Conservation (phyloP, 805 yeast species). For the Yamadazyma kitorensis region DNA sequence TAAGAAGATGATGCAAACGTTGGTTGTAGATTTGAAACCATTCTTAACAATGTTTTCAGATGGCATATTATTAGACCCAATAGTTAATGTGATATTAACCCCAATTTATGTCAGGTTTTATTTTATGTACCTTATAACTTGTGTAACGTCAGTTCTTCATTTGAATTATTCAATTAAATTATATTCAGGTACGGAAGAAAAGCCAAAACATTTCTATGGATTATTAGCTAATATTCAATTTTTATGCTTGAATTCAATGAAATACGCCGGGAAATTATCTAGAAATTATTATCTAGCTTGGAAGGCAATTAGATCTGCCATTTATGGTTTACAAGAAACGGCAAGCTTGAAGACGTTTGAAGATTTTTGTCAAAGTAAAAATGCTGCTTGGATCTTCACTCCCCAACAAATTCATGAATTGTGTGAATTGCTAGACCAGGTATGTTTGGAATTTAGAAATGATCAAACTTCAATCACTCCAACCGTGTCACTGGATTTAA, state of each 20-base stretch:
- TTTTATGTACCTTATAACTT: slow-evolving; percentile 6
- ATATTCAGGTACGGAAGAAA: slow-evolving; percentile 7
- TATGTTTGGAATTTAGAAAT: too few species aligned
- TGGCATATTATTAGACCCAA: not conserved
- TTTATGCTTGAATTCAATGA: slow-evolving; percentile 3
- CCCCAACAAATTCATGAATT: slow-evolving; percentile 10
- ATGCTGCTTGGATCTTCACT: slow-evolving; percentile 9
- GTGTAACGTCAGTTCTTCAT: slow-evolving; percentile 8
- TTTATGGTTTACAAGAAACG: slow-evolving; percentile 8
- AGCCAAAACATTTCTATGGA: slow-evolving; percentile 9
- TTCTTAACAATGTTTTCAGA: slow-evolving; percentile 15
- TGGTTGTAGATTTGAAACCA: slow-evolving; percentile 23
- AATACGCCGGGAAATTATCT: slow-evolving; percentile 6
- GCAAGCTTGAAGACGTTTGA: slow-evolving; percentile 6
- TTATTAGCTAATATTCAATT: slow-evolving; percentile 6
- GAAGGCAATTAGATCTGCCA: slow-evolving; percentile 8
- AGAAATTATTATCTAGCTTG: slow-evolving; percentile 8
- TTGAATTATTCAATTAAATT: slow-evolving; percentile 9
- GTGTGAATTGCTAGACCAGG: slow-evolving; percentile 4
- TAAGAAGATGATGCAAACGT: slow-evolving; percentile 22
- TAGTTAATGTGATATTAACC: not conserved
- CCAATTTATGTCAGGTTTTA: slow-evolving; percentile 7
- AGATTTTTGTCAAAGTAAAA: slow-evolving; percentile 2
- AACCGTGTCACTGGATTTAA: not conserved
- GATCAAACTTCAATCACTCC: not conserved